Conservation (phyloP, 805 yeast genomes). For the Pachysolen tannophilus region DNA sequence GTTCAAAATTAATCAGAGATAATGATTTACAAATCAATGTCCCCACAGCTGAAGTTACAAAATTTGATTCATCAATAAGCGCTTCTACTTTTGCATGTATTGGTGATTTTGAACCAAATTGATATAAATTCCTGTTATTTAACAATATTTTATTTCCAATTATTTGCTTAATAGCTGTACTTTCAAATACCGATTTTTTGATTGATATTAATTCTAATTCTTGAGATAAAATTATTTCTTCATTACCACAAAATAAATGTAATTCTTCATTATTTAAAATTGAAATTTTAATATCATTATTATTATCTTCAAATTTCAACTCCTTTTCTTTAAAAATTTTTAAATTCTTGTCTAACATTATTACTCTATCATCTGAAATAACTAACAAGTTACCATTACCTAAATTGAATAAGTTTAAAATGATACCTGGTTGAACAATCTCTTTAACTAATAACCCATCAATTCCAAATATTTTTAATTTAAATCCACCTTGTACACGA, state of each 20-base stretch:
- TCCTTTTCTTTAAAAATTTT: neutral
- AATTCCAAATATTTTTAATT: neutral
- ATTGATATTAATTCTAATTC: no score
- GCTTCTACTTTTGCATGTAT: no score
- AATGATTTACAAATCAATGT: no score
- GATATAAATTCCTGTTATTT: neutral
- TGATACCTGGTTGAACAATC: neutral
- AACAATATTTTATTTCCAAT: neutral
- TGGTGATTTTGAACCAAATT: no score
- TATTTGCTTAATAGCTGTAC: neutral
- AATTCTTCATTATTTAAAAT: neutral
- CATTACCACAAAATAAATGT: neutral
- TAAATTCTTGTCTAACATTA: neutral
- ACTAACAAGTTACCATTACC: neutral
- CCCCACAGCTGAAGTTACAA: neutral
- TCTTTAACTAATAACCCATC: neutral
- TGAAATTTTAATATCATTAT: neutral
- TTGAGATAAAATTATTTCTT: neutral
- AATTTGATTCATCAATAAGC: neutral
- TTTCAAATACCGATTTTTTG: neutral
- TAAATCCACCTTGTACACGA: no score
- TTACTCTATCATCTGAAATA: neutral
- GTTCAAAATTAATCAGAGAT: no score
- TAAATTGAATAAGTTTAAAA: neutral
- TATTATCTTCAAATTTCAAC: neutral